Conservation (phyloP, 1,139 yeast species). For the Pichia norvegensis region DNA sequence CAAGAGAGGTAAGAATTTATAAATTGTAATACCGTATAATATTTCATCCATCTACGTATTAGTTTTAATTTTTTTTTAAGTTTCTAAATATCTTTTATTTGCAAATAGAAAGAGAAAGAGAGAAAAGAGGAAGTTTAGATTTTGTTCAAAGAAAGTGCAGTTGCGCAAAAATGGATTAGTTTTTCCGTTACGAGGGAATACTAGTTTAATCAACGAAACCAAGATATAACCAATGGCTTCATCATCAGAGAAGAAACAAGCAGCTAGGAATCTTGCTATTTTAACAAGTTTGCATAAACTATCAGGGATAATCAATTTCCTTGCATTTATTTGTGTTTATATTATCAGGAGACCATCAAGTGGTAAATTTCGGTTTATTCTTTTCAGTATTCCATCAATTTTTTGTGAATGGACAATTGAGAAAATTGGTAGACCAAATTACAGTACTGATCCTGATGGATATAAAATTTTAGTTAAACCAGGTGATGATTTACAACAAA, state of each 20-base stretch:
- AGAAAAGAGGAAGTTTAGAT: too few relatives aligned
- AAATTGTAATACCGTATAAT: background rate
- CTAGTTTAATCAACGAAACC: too few relatives aligned
- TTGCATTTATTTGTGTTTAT: slow-evolving; percentile 37
- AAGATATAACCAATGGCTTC: slow-evolving; percentile 51
- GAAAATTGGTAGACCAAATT: slow-evolving; percentile 57
- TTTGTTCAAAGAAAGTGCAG: too few relatives aligned
- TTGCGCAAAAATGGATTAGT: too few relatives aligned
- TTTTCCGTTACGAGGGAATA: too few relatives aligned
- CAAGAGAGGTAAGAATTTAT: background rate
- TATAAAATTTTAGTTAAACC: slow-evolving; percentile 38
- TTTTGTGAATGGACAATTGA: slow-evolving; percentile 53
- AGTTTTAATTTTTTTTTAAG: background rate
- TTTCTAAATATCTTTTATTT: too few relatives aligned
- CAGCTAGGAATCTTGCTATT: slow-evolving; percentile 46
- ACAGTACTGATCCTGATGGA: slow-evolving; percentile 29
- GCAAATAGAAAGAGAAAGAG: too few relatives aligned
- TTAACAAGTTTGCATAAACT: slow-evolving; percentile 49
- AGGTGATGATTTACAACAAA: slow-evolving; percentile 60
- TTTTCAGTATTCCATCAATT: slow-evolving; percentile 49
- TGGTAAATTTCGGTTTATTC: slow-evolving; percentile 42
- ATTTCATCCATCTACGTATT: background rate
- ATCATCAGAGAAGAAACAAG: slow-evolving; percentile 62
- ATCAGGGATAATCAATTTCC: slow-evolving; percentile 37
- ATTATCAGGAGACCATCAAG: slow-evolving; percentile 47